Evolutionary conservation across 1,139 yeast genomes (phyloP), one percentile per base, ranked within the genome.

Genomic region (Kurtzmaniella quercitrusa): DNA sequence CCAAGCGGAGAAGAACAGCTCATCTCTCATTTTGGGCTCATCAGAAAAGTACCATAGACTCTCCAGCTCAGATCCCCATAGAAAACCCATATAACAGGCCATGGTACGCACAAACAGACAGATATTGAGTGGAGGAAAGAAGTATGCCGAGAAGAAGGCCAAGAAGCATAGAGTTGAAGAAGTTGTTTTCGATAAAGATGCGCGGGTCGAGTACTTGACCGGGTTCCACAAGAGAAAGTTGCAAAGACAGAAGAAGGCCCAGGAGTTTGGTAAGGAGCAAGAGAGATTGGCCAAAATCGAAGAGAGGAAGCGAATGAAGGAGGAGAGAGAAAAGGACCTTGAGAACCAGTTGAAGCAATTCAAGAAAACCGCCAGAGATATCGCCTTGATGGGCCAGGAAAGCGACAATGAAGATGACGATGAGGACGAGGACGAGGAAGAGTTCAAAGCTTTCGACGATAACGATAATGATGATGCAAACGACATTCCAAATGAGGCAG

Each of bases 161-260:
- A 81, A 78, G 55, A 79, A 78, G 55, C 81, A 77, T 53, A 76
- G 89, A 27, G 90, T 83, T 2, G 90, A 79, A 31, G 96, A 88
- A 59, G 94, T 91, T 31, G 79, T 77, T 2, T 91, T 88, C 60
- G 93, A 91, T 64, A 79, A 81, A 52, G 85, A 78, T 34, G 77
- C 82, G 21, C 70, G 96, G 60, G 66, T 71, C 34, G 96, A 91
- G 48, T 93, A 83, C 62, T 70, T 93, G 53, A 93, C 97, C 1
- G 98, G 98, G 29, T 93, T 93, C 61, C 98, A 93, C 63, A 93
- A 93, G 66, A 78, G 98, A 58, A 93, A 93, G 63, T 60, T 91
- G 17, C 86, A 86, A 57, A 76, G 98, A 61, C 87, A 86, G 65
- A 91, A 89, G 66, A 83, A 83, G 53, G 98, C 98, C 0, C 81